phyloP scores from a whole-genome alignment of 257 asterid species.

The Primulina huaijiensis region DNA sequence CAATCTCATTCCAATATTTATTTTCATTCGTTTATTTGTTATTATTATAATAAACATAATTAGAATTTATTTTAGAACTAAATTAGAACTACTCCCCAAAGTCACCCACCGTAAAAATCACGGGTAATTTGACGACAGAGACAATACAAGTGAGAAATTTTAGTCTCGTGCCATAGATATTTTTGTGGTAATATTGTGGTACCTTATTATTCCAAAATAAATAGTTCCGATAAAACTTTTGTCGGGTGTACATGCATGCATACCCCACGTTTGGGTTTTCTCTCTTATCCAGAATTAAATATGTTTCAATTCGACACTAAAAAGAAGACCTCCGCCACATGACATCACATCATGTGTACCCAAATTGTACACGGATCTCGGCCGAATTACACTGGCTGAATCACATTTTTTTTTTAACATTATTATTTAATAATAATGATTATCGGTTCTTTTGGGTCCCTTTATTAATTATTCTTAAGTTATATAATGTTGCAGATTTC shows the following conservation, averaged over 20 bases:
- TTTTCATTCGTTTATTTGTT: too few species aligned
- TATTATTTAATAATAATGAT: too few species aligned
- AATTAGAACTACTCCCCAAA: too few species aligned
- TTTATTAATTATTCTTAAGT: background rate
- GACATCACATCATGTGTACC: background rate
- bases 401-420: too few species aligned
- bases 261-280: background rate
- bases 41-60: too few species aligned
- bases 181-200: too few species aligned
- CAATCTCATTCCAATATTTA: too few species aligned
- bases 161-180: background rate
- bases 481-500: background rate
- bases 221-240: background rate
- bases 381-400: background rate
- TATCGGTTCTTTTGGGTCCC: background rate
- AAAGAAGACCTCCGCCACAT: background rate
- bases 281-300: background rate
- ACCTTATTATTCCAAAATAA: background rate
- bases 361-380: background rate
- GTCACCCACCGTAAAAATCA: too few species aligned
- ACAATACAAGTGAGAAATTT: background rate
- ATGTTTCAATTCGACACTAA: background rate
- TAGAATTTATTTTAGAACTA: too few species aligned
- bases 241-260: background rate
- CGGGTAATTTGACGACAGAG: too few species aligned